phyloP scores from a whole-genome alignment of 352 stramenopile genomes.

The Globisporangium mamillatum region DNA sequence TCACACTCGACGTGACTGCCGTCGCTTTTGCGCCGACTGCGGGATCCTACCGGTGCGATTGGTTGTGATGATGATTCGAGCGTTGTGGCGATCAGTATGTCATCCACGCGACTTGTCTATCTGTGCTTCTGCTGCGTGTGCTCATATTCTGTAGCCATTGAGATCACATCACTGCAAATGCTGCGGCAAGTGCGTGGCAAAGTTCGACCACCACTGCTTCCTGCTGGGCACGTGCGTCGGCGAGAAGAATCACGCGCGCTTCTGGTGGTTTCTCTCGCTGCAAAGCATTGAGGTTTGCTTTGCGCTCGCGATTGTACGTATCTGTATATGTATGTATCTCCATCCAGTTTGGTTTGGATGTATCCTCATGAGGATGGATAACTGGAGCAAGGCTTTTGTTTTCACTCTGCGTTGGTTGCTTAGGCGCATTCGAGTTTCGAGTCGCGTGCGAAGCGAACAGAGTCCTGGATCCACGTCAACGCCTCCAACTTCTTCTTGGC shows the following conservation, averaged over 20 bases:
- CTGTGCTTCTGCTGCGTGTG: not conserved
- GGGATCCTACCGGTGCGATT: constrained; percentile 20
- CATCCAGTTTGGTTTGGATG: not conserved
- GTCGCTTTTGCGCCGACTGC: constrained; percentile 33
- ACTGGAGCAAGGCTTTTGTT: not conserved
- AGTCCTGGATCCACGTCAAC: constrained; percentile 27
- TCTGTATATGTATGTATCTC: not conserved
- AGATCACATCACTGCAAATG: constrained; percentile 83
- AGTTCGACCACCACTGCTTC: constrained; percentile 92
- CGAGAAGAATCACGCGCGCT: constrained; percentile 88
- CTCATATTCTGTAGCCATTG: constrained; percentile 43
- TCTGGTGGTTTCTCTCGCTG: constrained; percentile 66
- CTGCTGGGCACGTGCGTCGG: constrained; percentile 88
- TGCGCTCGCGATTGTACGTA: constrained; percentile 28
- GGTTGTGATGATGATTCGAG: too few relatives aligned
- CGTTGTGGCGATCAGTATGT: too few relatives aligned
- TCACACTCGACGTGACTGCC: not conserved
- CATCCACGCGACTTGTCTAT: not conserved
- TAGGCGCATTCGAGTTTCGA: constrained; percentile 18
- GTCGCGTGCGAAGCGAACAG: not conserved
- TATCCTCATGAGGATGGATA: not conserved
- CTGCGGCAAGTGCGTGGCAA: constrained; percentile 82
- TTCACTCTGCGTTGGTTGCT: not conserved
- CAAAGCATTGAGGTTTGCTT: constrained; percentile 30
- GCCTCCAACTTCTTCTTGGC: constrained; percentile 19